Percentiles rank a stretch among this genome's conserved stretches.
phyloP scores from a whole-genome alignment of 2,329 filamentous ascomycete genomes.

The Colletotrichum sp. region DNA sequence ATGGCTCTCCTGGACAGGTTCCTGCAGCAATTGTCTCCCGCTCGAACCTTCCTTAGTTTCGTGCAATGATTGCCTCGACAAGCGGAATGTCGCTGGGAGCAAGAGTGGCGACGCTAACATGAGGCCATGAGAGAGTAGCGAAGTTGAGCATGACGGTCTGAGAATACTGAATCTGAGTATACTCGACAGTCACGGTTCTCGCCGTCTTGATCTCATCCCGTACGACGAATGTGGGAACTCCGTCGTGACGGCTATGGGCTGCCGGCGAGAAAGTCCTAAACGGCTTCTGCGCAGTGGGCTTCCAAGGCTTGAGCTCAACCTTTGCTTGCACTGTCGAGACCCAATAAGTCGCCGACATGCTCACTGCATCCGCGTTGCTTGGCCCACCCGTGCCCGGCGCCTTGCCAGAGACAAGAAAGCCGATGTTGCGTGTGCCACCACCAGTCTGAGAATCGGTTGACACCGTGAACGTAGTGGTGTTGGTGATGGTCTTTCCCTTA shows the following conservation, averaged over 20 bases:
- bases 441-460: no score
- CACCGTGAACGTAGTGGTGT: no score
- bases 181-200: slow-evolving; percentile 6
- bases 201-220: not conserved
- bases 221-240: not conserved
- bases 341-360: slow-evolving; percentile 1
- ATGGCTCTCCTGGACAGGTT: no score
- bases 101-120: slow-evolving; percentile 12
- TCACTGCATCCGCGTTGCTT: no score
- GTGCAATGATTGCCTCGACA: no score
- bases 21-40: no score
- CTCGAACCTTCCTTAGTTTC: no score
- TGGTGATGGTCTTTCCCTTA: no score
- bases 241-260: not conserved
- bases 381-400: no score
- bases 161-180: slow-evolving; percentile 40
- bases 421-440: no score
- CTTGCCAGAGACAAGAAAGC: no score
- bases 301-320: not conserved
- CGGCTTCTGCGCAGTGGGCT: no score
- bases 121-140: slow-evolving; percentile 3
- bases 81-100: not conserved
- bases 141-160: slow-evolving; percentile 27
- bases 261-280: not conserved
- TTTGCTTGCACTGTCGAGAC: not conserved